phyloP scores from a whole-genome alignment of 2,329 filamentous ascomycete species.

The Diaporthe amygdali region DNA sequence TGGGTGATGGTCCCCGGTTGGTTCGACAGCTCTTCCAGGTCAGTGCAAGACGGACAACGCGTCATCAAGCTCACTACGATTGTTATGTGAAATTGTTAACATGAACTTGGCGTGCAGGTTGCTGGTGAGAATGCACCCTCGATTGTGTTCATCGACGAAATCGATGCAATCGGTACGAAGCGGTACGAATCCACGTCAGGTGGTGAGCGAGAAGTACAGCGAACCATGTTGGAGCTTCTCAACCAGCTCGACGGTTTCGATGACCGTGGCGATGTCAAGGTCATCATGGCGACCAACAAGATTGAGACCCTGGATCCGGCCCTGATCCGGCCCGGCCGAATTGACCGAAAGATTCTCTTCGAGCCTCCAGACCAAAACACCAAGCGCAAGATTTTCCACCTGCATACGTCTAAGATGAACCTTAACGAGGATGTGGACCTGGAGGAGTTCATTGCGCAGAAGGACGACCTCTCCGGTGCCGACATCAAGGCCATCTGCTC shows the following conservation, averaged over 20 bases:
- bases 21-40: slow-evolving; percentile 95
- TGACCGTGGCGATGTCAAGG: slow-evolving; percentile 97
- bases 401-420: slow-evolving; percentile 99
- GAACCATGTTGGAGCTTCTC: slow-evolving; percentile 97
- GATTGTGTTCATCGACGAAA: slow-evolving; percentile 99
- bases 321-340: slow-evolving; percentile 94
- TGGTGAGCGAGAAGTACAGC: slow-evolving; percentile 95
- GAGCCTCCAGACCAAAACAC: slow-evolving; percentile 81
- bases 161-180: slow-evolving; percentile 98
- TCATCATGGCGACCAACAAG: slow-evolving; percentile 99
- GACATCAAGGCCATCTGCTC: slow-evolving; percentile 99
- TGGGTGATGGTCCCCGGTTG: slow-evolving; percentile 92
- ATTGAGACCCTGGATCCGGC: slow-evolving; percentile 97
- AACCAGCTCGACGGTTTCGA: slow-evolving; percentile 99
- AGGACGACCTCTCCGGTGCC: slow-evolving; percentile 95
- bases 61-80: neutral
- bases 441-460: slow-evolving; percentile 97
- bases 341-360: slow-evolving; percentile 93
- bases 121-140: slow-evolving; percentile 95
- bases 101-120: slow-evolving; percentile 54
- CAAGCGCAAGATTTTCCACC: slow-evolving; percentile 94
- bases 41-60: slow-evolving; percentile 31
- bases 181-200: slow-evolving; percentile 97
- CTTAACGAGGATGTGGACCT: slow-evolving; percentile 96
- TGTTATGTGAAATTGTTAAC: neutral